A percentile compares a stretch with the other conserved stretches of the same genome.
phyloP scores from a whole-genome alignment of 306 rosid genomes.

The Ziziphus jujuba region DNA sequence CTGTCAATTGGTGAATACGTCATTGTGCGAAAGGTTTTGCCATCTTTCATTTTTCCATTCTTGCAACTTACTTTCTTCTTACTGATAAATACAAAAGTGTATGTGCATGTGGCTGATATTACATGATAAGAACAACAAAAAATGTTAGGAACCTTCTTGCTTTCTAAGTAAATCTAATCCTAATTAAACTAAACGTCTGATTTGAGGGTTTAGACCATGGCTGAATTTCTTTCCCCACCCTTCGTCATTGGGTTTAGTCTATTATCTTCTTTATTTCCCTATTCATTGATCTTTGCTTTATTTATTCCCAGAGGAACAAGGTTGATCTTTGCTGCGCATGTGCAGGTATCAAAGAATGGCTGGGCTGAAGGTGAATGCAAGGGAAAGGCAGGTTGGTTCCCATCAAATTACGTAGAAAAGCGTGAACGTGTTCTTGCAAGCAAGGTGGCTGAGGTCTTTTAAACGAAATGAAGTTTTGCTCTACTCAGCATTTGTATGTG shows the following conservation, averaged over 20 bases:
- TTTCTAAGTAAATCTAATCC: no score
- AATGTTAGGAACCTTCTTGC: no score
- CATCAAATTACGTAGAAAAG: constrained; percentile 70
- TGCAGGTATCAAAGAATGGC: constrained; percentile 73
- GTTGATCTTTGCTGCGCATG: constrained; percentile 7
- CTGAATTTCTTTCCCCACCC: not conserved
- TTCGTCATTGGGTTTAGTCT: not conserved
- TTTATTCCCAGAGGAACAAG: not conserved
- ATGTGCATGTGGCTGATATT: not conserved
- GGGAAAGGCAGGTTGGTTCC: constrained; percentile 93
- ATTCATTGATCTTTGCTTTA: not conserved
- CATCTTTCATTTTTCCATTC: not conserved
- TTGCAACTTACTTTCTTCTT: not conserved
- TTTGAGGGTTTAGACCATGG: no score
- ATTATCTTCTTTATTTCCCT: not conserved
- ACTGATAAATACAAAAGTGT: not conserved
- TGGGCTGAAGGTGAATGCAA: constrained; percentile 96
- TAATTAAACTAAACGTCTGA: no score
- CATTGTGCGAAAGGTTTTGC: constrained; percentile 65
- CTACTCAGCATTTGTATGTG: not conserved
- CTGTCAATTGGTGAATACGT: constrained; percentile 69
- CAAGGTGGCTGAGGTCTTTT: constrained; percentile 78
- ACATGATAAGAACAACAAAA: not conserved
- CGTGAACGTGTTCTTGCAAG: constrained; percentile 81
- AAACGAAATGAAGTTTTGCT: constrained; percentile 4